Evolutionary conservation across 2,329 filamentous ascomycete genomes (phyloP).

Genomic region (Penicillium sp.): DNA sequence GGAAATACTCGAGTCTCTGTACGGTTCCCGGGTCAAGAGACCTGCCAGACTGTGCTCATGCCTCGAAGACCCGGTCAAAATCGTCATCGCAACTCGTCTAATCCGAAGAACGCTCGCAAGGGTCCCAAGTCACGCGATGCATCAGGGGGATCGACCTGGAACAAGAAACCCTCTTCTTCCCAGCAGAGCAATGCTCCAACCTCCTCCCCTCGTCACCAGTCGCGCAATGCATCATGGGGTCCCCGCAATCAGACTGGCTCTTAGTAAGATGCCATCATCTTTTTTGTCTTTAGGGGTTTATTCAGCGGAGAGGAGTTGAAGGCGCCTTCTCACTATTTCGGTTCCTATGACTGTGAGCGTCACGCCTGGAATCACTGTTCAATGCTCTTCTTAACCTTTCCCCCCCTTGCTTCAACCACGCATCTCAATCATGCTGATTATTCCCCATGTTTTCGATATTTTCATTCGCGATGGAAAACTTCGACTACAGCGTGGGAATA

Average conservation of each 20-base stretch:
- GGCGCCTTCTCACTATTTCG: not conserved
- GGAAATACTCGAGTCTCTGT: conserved; percentile 43
- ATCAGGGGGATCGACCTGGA: not conserved
- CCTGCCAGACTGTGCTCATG: conserved; percentile 43
- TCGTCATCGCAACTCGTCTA: conserved; percentile 29
- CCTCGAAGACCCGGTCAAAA: conserved; percentile 32
- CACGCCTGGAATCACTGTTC: not conserved
- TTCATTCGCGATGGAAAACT: not conserved
- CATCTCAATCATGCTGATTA: not conserved
- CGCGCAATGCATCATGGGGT: conserved; percentile 31
- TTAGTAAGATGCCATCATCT: conserved; percentile 14
- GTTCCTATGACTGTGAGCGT: not conserved
- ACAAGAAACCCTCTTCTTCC: conserved; percentile 28
- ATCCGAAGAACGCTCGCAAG: conserved; percentile 32
- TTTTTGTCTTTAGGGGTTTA: not conserved
- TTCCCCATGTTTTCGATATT: not conserved
- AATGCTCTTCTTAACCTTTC: not conserved
- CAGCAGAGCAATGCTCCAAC: conserved; percentile 24
- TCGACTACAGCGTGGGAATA: not conserved
- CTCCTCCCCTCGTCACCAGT: conserved; percentile 27
- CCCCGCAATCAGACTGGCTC: conserved; percentile 24
- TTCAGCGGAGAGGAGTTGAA: not conserved
- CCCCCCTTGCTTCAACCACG: not conserved
- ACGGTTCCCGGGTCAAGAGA: conserved; percentile 49
- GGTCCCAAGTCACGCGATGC: conserved; percentile 31